A percentile compares a stretch with the other conserved stretches of the same genome.
Conservation (phyloP, 371 early-diverging fungal species). For the Umbelopsis sp. region DNA sequence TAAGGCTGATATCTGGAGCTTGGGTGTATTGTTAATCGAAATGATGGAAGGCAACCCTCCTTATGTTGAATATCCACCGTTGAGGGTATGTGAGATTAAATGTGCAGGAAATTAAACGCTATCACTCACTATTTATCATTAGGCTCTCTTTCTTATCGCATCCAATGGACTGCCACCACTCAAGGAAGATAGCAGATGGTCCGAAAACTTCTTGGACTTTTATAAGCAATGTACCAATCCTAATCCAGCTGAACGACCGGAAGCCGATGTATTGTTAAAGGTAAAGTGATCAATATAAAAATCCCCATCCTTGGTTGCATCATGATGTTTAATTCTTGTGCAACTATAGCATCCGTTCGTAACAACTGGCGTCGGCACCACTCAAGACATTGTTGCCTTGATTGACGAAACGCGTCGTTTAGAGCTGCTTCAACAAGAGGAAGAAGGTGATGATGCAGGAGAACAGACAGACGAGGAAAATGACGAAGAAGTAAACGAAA, state of each 20-base stretch:
- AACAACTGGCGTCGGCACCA: constrained; percentile 28
- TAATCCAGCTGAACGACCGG: constrained; percentile 48
- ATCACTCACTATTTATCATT: neutral
- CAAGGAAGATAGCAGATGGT: constrained; percentile 54
- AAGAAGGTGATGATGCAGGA: constrained; percentile 18
- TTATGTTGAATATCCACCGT: constrained; percentile 67
- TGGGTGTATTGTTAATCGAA: constrained; percentile 83
- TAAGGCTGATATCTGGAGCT: constrained; percentile 88
- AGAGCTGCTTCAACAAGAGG: constrained; percentile 34
- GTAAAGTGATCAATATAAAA: constrained; percentile 22
- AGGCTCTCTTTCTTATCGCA: constrained; percentile 70
- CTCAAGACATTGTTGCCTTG: constrained; percentile 35
- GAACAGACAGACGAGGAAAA: neutral
- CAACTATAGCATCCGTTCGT: constrained; percentile 38
- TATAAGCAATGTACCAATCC: constrained; percentile 50
- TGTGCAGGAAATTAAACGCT: neutral
- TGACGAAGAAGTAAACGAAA: neutral
- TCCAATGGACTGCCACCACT: constrained; percentile 64
- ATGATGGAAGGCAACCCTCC: constrained; percentile 84
- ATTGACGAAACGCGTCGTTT: constrained; percentile 37
- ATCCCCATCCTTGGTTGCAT: neutral
- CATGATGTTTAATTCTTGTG: neutral
- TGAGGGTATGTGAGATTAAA: constrained; percentile 47
- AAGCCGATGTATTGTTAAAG: constrained; percentile 47
- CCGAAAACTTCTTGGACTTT: constrained; percentile 58